Base-by-base conservation (phyloP, 2,329 filamentous ascomycete genomes). In the Pyricularia grisea region DNA sequence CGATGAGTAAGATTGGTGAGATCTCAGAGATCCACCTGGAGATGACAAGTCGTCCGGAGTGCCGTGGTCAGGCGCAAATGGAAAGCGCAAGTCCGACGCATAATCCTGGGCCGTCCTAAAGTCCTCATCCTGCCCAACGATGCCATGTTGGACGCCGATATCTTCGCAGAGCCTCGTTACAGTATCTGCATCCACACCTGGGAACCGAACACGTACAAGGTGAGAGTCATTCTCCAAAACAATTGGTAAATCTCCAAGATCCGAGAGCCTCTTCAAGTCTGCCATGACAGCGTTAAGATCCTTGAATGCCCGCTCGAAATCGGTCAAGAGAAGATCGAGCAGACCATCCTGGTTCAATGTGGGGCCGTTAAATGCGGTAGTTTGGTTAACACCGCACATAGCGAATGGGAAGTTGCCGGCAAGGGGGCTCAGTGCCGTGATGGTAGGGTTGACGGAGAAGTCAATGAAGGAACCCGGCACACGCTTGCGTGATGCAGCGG, bases 81-180 rank as follows among this genome's bases (percentile, higher is more conserved):
- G 94, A 74, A 97, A 97, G 63, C 89, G 85, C 25, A 98, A 83
- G 5, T 93, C 92, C 72, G 95, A 85, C 1, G 91, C 84, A 0
- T 88, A 88, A 10, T 91, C 93, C 30, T 84, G 84, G 69, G 85
- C 87, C 7, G 78, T 75, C 69, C 92, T 87, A 73, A 97, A 97
- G 23, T 90, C 88, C 36, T 78, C 71, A 72, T 98, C 95, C 80
- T 98, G 90, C 14, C 85, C 82, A 4, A 98, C 86, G 4, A 92
- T 81, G 1, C 95, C 95, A 68, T 93, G 86, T 71, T 90, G 88
- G 9, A 99, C 85, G n/a, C 91, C 92, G 12, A 97, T 85, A 76
- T 99, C 95, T 65, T 92, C 88, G 77, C 94, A 97, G 0, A 99
- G 84, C 3, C 85, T 83, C 76, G 97, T 92, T 0, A 97, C 91